phyloP scores from a whole-genome alignment of 345 rosid species.

The Eucalyptus virginea region DNA sequence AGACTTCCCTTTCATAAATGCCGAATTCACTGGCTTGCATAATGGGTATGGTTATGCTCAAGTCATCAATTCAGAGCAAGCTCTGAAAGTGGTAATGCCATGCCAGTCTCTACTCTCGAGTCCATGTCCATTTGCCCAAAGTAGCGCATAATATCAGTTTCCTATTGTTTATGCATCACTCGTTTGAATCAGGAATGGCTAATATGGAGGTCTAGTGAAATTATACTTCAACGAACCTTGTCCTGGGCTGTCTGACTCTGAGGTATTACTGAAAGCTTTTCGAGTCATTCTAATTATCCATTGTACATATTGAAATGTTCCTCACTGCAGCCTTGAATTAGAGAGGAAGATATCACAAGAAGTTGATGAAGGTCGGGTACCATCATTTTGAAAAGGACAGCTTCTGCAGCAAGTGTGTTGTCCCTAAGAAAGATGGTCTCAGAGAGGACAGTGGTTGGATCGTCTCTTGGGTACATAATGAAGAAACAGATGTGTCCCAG shows the following conservation, averaged over 20 bases:
- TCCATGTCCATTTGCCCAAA: not conserved
- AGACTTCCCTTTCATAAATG: slow-evolving; percentile 39
- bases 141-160: not conserved
- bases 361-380: slow-evolving; percentile 13
- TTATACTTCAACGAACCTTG: slow-evolving; percentile 16
- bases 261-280: not conserved
- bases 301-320: not conserved
- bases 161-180: not conserved
- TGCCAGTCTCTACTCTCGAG: not conserved
- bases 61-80: slow-evolving; percentile 12
- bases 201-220: slow-evolving; percentile 32
- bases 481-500: slow-evolving; percentile 14
- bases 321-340: not conserved
- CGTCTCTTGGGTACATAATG: slow-evolving; percentile 27
- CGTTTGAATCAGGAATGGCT: slow-evolving; percentile 4
- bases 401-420: slow-evolving; percentile 28
- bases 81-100: slow-evolving; percentile 17
- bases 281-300: not conserved
- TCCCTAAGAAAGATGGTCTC: slow-evolving; percentile 1
- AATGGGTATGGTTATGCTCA: slow-evolving; percentile 24
- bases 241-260: not conserved
- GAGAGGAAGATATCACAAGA: not conserved
- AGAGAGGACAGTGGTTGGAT: slow-evolving; percentile 45
- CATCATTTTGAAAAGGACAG: slow-evolving; percentile 17
- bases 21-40: slow-evolving; percentile 7